These are phyloP conservation scores for Pycnococcus provasolii DNA, from an alignment of 139 green algal species.

Conservation along the genomic window DNA sequence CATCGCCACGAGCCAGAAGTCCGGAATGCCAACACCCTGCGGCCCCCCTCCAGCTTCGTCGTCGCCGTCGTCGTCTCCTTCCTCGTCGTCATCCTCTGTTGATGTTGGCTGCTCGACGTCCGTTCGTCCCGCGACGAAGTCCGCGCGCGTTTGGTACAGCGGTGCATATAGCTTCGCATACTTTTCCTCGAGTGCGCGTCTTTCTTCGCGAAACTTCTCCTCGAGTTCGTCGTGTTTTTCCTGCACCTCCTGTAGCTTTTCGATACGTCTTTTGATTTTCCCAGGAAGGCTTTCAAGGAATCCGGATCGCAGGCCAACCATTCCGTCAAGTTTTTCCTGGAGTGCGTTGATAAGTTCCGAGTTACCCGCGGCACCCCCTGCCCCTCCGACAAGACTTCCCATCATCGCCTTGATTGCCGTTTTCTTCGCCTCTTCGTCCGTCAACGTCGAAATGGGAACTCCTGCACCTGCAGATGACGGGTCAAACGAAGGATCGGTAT, in stretches of 20 bases:
- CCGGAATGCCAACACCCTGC: constrained; percentile 48
- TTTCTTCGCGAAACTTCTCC: constrained; percentile 47
- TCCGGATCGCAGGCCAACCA: constrained; percentile 35
- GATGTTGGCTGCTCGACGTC: too few relatives aligned
- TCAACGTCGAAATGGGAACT: too few relatives aligned
- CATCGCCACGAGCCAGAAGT: constrained; percentile 75
- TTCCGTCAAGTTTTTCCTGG: constrained; percentile 25
- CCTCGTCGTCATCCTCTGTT: constrained; percentile 14
- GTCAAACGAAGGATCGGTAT: too few relatives aligned
- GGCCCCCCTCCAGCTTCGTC: constrained; percentile 1
- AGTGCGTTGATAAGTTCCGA: constrained; percentile 11
- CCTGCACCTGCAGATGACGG: too few relatives aligned
- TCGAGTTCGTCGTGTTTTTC: constrained; percentile 55
- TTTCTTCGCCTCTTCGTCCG: too few relatives aligned
- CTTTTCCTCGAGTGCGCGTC: constrained; percentile 58
- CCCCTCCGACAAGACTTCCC: too few relatives aligned
- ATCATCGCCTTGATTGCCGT: too few relatives aligned
- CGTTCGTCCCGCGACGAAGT: constrained; percentile 37
- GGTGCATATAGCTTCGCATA: constrained; percentile 65
- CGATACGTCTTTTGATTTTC: constrained; percentile 29
- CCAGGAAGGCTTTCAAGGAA: constrained; percentile 41
- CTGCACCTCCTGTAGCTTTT: constrained; percentile 45
- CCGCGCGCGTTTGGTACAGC: constrained; percentile 56
- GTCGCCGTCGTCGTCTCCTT: constrained; percentile 1
- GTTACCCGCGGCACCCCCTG: not conserved